Evolutionary conservation across 148 eudicot species (phyloP).

Genomic region (Chenopodium berlandieri): DNA sequence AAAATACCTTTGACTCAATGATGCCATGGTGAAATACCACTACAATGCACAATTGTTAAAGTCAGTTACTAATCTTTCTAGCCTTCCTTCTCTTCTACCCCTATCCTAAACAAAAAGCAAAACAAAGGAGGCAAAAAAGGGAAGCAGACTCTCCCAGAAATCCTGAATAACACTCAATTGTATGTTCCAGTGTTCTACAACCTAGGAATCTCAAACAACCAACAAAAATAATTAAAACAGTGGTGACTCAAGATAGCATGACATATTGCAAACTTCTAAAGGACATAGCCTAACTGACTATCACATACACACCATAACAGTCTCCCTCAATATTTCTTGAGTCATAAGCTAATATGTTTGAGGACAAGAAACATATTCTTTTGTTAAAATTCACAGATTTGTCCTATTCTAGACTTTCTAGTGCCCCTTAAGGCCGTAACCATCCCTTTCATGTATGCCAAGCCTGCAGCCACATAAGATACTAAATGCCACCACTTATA

Average conservation of each 20-base stretch:
- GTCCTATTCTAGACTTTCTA: background rate
- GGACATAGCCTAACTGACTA: background rate
- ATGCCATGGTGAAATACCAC: too few relatives aligned
- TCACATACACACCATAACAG: background rate
- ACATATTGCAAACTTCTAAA: background rate
- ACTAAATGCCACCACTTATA: background rate
- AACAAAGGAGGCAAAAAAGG: background rate
- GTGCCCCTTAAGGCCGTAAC: background rate
- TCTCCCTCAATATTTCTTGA: background rate
- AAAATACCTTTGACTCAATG: background rate
- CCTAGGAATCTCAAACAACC: background rate
- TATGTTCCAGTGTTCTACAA: too few relatives aligned
- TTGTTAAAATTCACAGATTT: background rate
- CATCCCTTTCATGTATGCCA: background rate
- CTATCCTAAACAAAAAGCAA: background rate
- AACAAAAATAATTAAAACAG: too few relatives aligned
- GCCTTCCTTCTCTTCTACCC: too few relatives aligned
- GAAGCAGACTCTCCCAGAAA: background rate
- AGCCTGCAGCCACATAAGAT: background rate
- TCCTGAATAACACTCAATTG: background rate
- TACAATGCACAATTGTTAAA: too few relatives aligned
- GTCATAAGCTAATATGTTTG: background rate
- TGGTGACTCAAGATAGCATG: background rate
- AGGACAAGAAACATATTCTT: background rate
- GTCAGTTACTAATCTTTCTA: too few relatives aligned